Percentiles rank a stretch among this genome's conserved stretches.
phyloP scores from a whole-genome alignment of 2,329 filamentous ascomycete genomes.

The Monosporascus ibericus region DNA sequence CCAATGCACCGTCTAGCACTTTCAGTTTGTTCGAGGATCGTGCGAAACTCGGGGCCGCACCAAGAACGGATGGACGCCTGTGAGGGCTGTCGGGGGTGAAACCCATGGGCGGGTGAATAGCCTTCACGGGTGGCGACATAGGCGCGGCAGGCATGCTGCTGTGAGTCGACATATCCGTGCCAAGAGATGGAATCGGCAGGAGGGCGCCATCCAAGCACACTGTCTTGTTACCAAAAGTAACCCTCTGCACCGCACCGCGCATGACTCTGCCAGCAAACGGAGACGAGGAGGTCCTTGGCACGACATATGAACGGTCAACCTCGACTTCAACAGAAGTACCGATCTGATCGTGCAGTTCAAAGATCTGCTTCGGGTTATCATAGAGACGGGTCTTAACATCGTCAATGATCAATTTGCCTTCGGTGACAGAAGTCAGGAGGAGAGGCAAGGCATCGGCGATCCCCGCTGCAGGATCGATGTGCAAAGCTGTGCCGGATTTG shows the following conservation, averaged over 20 bases:
- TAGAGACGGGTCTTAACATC: slow-evolving; percentile 67
- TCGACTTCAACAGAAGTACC: slow-evolving; percentile 69
- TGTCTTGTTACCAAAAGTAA: slow-evolving; percentile 69
- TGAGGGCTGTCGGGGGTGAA: slow-evolving; percentile 31
- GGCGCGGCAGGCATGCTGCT: slow-evolving; percentile 37
- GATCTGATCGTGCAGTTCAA: slow-evolving; percentile 75
- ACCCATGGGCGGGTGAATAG: slow-evolving; percentile 33
- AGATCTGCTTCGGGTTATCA: slow-evolving; percentile 74
- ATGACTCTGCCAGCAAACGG: slow-evolving; percentile 65
- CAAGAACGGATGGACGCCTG: slow-evolving; percentile 28
- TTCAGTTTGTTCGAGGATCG: slow-evolving; percentile 29
- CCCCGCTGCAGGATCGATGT: slow-evolving; percentile 55
- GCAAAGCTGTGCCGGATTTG: slow-evolving; percentile 28
- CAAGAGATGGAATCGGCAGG: slow-evolving; percentile 48
- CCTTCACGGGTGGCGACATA: slow-evolving; percentile 54
- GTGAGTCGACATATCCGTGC: slow-evolving; percentile 72
- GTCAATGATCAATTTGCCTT: slow-evolving; percentile 67
- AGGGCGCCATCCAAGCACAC: slow-evolving; percentile 68
- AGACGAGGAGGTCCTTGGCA: slow-evolving; percentile 55
- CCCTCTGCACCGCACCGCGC: slow-evolving; percentile 65
- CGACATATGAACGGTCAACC: slow-evolving; percentile 63
- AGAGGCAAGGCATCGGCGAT: slow-evolving; percentile 70
- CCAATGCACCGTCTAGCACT: slow-evolving; percentile 28
- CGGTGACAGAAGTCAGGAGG: slow-evolving; percentile 67
- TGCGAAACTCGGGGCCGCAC: slow-evolving; percentile 14